phyloP scores from a whole-genome alignment of 495 filamentous ascomycete genomes.

The Niebla homalea region DNA sequence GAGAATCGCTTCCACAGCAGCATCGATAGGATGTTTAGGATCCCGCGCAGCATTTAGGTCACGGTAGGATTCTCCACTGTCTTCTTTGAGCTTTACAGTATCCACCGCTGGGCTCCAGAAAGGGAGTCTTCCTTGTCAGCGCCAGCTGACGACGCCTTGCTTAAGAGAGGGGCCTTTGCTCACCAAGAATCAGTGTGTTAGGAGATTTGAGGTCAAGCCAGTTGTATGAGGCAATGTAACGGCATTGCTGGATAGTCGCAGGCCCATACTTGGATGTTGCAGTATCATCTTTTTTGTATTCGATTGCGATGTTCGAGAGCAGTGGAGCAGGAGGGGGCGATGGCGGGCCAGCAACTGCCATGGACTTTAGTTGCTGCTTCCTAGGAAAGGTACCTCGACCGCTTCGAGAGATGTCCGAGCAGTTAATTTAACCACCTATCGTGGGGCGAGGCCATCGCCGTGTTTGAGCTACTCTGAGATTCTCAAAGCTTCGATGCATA shows the following conservation, averaged over 20 bases:
- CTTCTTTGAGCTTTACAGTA: conserved; percentile 28
- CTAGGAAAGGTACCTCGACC: no score
- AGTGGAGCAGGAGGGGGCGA: no score
- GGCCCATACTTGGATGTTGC: no score
- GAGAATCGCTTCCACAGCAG: conserved; percentile 38
- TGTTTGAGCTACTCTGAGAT: no score
- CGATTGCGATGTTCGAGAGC: no score
- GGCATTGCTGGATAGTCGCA: conserved; percentile 17
- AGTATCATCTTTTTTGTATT: no score
- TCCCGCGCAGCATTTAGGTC: conserved; percentile 50
- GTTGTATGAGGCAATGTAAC: conserved; percentile 25
- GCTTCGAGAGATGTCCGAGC: no score
- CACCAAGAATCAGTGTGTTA: conserved; percentile 42
- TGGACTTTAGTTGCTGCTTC: no score
- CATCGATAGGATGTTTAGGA: conserved; percentile 43
- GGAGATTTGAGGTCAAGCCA: conserved; percentile 26
- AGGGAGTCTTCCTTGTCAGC: conserved; percentile 38
- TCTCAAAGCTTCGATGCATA: no score
- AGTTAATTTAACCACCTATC: no score
- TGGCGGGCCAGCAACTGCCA: no score
- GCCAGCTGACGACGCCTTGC: not conserved
- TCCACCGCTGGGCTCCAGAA: conserved; percentile 39
- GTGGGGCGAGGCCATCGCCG: no score
- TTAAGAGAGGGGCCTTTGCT: conserved; percentile 1
- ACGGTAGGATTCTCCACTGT: conserved; percentile 36